These are phyloP conservation scores for Tillandsia leiboldiana DNA, from an alignment of 176 grass and related monocot species.

Conservation along the genomic window DNA sequence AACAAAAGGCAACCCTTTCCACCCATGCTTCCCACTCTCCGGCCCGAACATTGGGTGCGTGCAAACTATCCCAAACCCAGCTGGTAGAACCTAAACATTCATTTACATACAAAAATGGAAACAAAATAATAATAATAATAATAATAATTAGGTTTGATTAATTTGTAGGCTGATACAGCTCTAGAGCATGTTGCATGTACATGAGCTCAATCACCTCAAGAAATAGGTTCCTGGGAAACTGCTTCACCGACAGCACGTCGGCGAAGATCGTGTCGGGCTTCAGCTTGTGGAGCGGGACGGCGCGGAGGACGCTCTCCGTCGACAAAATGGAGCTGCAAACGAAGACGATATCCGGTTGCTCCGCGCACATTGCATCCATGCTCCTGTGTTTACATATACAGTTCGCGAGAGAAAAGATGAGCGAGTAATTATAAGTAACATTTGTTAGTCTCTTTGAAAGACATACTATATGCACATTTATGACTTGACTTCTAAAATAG, in stretches of 20 bases:
- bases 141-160: too few relatives aligned
- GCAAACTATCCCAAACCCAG: conserved; percentile 42
- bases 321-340: conserved; percentile 72
- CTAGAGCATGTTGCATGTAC: too few relatives aligned
- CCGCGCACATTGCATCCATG: conserved; percentile 46
- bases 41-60: conserved; percentile 70
- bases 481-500: too few relatives aligned
- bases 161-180: too few relatives aligned
- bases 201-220: conserved; percentile 35
- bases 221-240: conserved; percentile 61
- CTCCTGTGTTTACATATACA: conserved; percentile 5
- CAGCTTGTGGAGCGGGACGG: conserved; percentile 38
- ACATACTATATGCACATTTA: too few relatives aligned
- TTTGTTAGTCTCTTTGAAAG: too few relatives aligned
- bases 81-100: conserved; percentile 39
- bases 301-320: conserved; percentile 36
- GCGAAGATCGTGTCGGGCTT: conserved; percentile 50
- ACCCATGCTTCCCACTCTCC: conserved; percentile 59
- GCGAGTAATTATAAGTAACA: too few relatives aligned
- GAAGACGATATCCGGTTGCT: conserved; percentile 48
- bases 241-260: conserved; percentile 63
- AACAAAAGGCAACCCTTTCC: conserved; percentile 41
- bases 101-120: neutral
- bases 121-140: too few relatives aligned
- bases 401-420: neutral